Evolutionary conservation across 2,329 filamentous ascomycete genomes (phyloP).

Genomic region (Neofusicoccum kwambonambiense): DNA sequence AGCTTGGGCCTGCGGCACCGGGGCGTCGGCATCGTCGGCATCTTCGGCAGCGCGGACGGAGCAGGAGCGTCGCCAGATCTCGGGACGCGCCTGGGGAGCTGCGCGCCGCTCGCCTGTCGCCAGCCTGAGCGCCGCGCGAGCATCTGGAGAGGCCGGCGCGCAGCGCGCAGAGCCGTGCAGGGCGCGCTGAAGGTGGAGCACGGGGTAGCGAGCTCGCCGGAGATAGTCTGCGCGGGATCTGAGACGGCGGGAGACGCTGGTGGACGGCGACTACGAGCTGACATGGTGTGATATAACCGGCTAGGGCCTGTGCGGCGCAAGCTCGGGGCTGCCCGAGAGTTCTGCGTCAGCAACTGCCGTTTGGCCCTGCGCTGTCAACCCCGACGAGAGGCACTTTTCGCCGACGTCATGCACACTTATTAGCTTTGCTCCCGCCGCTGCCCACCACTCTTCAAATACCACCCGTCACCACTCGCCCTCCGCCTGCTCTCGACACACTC

Average conservation of each 20-base stretch:
- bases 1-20: conserved; percentile 2
- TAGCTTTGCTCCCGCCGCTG: not conserved
- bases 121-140: not conserved
- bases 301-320: not conserved
- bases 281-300: conserved; percentile 8
- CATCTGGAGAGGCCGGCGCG: not conserved
- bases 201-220: not conserved
- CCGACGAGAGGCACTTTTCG: not conserved
- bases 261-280: not conserved
- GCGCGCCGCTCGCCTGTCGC: not conserved
- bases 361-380: not conserved
- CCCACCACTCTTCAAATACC: not conserved
- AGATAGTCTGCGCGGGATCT: conserved; percentile 9
- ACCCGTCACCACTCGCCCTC: not conserved
- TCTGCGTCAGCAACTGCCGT: not conserved
- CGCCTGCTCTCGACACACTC: not conserved
- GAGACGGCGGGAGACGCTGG: conserved; percentile 4
- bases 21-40: conserved; percentile 8
- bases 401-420: conserved; percentile 16
- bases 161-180: not conserved
- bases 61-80: not conserved
- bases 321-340: not conserved
- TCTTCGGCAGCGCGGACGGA: not conserved
- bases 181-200: conserved; percentile 7
- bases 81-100: not conserved